Percentiles rank a stretch among this genome's conserved stretches.
phyloP scores from a whole-genome alignment of 495 filamentous ascomycete species.

The Aspergillus biplanus region DNA sequence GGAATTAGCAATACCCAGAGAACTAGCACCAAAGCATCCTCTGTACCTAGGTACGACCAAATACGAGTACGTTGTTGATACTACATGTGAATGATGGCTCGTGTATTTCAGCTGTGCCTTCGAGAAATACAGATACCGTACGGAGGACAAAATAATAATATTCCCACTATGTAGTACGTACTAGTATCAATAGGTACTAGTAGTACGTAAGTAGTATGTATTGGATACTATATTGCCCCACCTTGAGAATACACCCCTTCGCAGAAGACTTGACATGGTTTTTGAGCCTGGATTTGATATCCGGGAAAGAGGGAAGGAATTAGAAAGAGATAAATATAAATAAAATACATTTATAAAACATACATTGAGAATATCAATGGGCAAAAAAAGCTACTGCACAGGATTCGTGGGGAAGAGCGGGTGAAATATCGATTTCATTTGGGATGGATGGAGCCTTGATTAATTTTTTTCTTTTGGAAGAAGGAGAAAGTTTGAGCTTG shows the following conservation, averaged over 20 bases:
- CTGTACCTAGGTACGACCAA: slow-evolving; percentile 13
- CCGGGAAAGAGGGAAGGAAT: not conserved
- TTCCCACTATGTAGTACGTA: not conserved
- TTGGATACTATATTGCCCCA: slow-evolving; percentile 2
- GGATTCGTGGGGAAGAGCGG: too few species aligned
- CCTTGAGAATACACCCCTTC: not conserved
- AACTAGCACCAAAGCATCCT: slow-evolving; percentile 2
- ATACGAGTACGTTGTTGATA: not conserved
- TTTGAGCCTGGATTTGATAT: not conserved
- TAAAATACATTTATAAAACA: not conserved
- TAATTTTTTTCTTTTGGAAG: too few species aligned
- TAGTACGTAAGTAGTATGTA: not conserved
- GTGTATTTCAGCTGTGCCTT: slow-evolving; percentile 2
- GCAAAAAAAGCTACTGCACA: too few species aligned
- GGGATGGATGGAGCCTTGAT: too few species aligned
- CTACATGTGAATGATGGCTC: slow-evolving; percentile 7
- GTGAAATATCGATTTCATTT: too few species aligned
- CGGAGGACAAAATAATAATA: not conserved
- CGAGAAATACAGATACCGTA: slow-evolving; percentile 8
- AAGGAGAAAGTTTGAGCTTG: too few species aligned
- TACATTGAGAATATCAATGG: too few species aligned
- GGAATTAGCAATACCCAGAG: not conserved
- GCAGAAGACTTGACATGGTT: not conserved
- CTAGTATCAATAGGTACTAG: too few species aligned
- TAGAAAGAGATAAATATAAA: not conserved